Conservation (phyloP, 495 filamentous ascomycete genomes). For the Pyrenula aspistea region DNA sequence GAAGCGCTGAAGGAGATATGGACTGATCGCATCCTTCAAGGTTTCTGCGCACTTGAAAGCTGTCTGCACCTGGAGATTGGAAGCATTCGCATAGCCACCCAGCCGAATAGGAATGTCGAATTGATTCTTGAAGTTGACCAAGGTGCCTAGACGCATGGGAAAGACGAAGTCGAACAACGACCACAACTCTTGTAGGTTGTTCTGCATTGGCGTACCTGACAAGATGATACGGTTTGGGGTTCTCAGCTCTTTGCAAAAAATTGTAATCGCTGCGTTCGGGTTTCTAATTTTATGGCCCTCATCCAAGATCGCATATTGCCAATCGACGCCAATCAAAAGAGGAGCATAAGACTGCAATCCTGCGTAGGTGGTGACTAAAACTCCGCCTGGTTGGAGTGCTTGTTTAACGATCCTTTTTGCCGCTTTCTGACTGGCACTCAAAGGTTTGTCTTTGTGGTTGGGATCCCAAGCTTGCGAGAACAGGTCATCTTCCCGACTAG, state of each 20-base stretch:
- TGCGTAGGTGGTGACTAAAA: conserved; percentile 88
- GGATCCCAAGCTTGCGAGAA: conserved; percentile 23
- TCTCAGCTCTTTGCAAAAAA: conserved; percentile 81
- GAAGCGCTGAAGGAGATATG: conserved; percentile 84
- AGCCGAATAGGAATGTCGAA: conserved; percentile 87
- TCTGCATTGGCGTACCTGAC: conserved; percentile 95
- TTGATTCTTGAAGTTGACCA: conserved; percentile 76
- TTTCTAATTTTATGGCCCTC: conserved; percentile 98
- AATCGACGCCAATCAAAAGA: conserved; percentile 66
- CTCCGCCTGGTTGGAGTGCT: conserved; percentile 78
- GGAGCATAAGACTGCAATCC: conserved; percentile 80
- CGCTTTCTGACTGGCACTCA: conserved; percentile 42
- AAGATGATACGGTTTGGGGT: conserved; percentile 85
- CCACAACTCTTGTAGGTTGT: conserved; percentile 94
- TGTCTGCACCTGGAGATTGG: conserved; percentile 82
- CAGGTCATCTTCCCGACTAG: conserved; percentile 56
- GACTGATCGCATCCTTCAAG: conserved; percentile 79
- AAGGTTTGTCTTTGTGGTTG: conserved; percentile 15
- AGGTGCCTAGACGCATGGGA: conserved; percentile 84
- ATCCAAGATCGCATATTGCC: conserved; percentile 89
- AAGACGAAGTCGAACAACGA: conserved; percentile 94
- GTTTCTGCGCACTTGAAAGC: conserved; percentile 83
- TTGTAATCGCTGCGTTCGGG: conserved; percentile 81
- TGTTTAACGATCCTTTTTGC: conserved; percentile 69
- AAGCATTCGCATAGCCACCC: conserved; percentile 88